Evolutionary conservation across 2,329 filamentous ascomycete genomes (phyloP).

Genomic region (Colletotrichum destructivum): DNA sequence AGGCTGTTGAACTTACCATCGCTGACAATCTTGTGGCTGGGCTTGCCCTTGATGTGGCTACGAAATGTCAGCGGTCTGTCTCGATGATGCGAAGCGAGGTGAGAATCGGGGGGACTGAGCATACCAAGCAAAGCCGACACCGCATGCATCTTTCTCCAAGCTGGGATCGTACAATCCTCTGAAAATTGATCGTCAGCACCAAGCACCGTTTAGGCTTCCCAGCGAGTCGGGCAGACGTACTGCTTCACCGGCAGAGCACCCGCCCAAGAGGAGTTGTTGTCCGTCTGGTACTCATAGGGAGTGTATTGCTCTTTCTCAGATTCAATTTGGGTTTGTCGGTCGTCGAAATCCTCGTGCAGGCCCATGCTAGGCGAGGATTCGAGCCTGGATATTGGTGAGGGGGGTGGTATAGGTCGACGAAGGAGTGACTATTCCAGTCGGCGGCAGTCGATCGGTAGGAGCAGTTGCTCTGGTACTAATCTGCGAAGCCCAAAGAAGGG

Average conservation of each 20-base stretch:
- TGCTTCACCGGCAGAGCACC: constrained; percentile 97
- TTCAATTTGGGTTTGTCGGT: constrained; percentile 75
- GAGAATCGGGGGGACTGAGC: constrained; percentile 47
- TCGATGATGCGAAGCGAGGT: neutral
- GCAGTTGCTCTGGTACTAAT: constrained; percentile 44
- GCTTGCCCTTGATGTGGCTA: constrained; percentile 96
- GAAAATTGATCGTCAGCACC: constrained; percentile 40
- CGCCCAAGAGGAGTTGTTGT: constrained; percentile 91
- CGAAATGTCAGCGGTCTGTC: constrained; percentile 45
- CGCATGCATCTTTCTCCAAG: constrained; percentile 98
- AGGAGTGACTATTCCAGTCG: constrained; percentile 43
- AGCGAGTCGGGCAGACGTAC: constrained; percentile 57
- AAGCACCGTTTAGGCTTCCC: neutral
- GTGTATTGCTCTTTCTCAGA: constrained; percentile 73
- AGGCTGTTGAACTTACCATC: constrained; percentile 80
- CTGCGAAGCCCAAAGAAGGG: constrained; percentile 13
- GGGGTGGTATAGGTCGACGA: constrained; percentile 42
- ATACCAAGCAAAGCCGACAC: constrained; percentile 98
- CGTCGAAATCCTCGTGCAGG: constrained; percentile 77
- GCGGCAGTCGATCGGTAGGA: constrained; percentile 44
- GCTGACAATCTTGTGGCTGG: constrained; percentile 98
- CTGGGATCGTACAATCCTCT: constrained; percentile 94
- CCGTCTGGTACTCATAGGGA: constrained; percentile 88
- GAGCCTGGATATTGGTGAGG: constrained; percentile 30
- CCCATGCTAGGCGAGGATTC: constrained; percentile 77